A percentile compares a stretch with the other conserved stretches of the same genome.
These are phyloP conservation scores for Suillus americanus DNA, from an alignment of 768 basidiomycete genomes.

Conservation along the genomic window DNA sequence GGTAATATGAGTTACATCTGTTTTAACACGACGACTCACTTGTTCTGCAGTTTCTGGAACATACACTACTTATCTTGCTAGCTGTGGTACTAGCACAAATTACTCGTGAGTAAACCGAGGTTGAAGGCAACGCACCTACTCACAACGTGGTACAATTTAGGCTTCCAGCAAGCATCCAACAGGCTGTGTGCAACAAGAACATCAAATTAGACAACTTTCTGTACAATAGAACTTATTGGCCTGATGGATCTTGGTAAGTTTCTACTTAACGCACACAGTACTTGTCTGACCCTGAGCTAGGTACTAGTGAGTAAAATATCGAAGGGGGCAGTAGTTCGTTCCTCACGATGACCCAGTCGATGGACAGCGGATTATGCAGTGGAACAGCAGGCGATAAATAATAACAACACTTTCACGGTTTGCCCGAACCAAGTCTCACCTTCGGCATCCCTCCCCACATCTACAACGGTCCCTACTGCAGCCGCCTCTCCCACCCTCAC, in stretches of 20 bases:
- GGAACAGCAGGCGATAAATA: constrained; percentile 15
- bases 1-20: background rate
- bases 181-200: constrained; percentile 20
- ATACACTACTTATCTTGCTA: constrained; percentile 16
- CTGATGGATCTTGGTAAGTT: constrained; percentile 19
- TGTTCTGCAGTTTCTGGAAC: constrained; percentile 17
- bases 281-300: constrained; percentile 1
- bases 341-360: constrained; percentile 11
- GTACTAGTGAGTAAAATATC: constrained; percentile 10
- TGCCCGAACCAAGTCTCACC: constrained; percentile 16
- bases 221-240: constrained; percentile 15
- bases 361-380: constrained; percentile 19
- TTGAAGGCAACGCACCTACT: background rate
- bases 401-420: constrained; percentile 28
- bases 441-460: constrained; percentile 5
- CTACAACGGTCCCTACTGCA: background rate
- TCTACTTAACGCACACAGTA: background rate
- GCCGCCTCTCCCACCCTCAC: background rate
- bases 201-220: constrained; percentile 17
- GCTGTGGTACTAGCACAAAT: constrained; percentile 4
- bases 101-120: constrained; percentile 4
- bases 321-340: background rate
- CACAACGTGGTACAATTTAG: background rate
- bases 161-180: constrained; percentile 19
- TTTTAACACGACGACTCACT: background rate